Conservation (phyloP, 305 asterid genomes). For the Rubia peregrina region DNA sequence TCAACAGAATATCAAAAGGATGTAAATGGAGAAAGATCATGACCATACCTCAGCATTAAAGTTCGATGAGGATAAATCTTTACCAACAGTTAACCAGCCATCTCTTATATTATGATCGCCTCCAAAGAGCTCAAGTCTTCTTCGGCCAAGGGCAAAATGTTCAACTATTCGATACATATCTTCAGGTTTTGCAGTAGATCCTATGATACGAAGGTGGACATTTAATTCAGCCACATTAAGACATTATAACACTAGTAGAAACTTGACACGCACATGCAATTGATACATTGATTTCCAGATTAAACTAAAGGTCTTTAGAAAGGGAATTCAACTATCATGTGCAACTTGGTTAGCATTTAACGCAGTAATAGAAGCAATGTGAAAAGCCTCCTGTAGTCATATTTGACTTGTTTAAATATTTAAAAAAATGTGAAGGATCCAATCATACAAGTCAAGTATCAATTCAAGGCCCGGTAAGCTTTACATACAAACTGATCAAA, state of each 20-base stretch:
- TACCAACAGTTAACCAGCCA: slow-evolving; percentile 98
- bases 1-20: neutral
- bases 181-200: slow-evolving; percentile 98
- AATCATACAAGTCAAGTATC: slow-evolving; percentile 1
- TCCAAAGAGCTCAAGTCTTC: slow-evolving; percentile 99
- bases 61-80: slow-evolving; percentile 83
- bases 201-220: slow-evolving; percentile 25
- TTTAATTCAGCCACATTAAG: slow-evolving; percentile 3
- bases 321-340: neutral
- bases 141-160: slow-evolving; percentile 98
- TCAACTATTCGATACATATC: slow-evolving; percentile 94
- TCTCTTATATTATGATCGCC: slow-evolving; percentile 96
- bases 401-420: neutral
- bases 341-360: neutral
- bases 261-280: neutral
- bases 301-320: neutral
- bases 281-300: neutral
- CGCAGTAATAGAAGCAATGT: neutral
- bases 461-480: neutral
- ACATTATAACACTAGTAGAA: neutral
- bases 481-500: neutral
- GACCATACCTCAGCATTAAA: slow-evolving; percentile 69
- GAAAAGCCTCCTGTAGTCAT: neutral
- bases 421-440: neutral
- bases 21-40: neutral